Conservation (phyloP, 495 filamentous ascomycete species). For the Aspergillus wentii region DNA sequence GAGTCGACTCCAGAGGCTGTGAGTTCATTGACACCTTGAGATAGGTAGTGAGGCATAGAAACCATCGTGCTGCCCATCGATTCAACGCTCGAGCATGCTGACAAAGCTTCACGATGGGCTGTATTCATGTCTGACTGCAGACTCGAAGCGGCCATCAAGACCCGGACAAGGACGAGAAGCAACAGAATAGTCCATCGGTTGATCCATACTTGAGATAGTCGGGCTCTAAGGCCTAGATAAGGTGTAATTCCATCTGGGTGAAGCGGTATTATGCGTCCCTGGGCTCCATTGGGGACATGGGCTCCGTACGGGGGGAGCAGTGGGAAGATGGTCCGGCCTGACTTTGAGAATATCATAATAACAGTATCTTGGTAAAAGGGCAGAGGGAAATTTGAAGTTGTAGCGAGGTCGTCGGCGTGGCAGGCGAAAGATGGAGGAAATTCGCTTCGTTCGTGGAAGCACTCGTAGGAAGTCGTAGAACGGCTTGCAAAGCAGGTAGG, state of each 20-base stretch:
- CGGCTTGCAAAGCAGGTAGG: no score
- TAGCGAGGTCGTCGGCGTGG: background rate
- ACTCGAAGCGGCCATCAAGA: conserved; percentile 66
- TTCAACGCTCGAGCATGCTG: conserved; percentile 88
- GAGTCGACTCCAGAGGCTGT: conserved; percentile 72
- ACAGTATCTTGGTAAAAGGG: background rate
- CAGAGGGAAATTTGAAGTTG: background rate
- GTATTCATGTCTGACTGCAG: conserved; percentile 67
- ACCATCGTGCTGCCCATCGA: conserved; percentile 92
- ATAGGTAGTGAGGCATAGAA: conserved; percentile 93
- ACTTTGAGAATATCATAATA: conserved; percentile 28
- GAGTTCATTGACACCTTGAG: conserved; percentile 80
- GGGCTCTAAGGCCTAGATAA: conserved; percentile 84
- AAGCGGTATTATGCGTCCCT: conserved; percentile 21
- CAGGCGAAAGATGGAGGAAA: background rate
- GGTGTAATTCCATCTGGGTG: conserved; percentile 83
- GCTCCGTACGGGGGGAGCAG: conserved; percentile 42
- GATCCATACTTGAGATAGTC: conserved; percentile 93
- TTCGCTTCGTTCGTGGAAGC: background rate
- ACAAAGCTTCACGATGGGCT: conserved; percentile 75
- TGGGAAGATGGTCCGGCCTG: conserved; percentile 32
- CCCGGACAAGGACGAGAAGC: conserved; percentile 73
- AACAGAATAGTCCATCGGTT: conserved; percentile 95
- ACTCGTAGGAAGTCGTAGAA: background rate
- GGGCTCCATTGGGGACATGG: conserved; percentile 29